Evolutionary conservation across 1,284 basidiomycete genomes (phyloP), one percentile per base, ranked within the genome.

Genomic region (Moniliella sp.): DNA sequence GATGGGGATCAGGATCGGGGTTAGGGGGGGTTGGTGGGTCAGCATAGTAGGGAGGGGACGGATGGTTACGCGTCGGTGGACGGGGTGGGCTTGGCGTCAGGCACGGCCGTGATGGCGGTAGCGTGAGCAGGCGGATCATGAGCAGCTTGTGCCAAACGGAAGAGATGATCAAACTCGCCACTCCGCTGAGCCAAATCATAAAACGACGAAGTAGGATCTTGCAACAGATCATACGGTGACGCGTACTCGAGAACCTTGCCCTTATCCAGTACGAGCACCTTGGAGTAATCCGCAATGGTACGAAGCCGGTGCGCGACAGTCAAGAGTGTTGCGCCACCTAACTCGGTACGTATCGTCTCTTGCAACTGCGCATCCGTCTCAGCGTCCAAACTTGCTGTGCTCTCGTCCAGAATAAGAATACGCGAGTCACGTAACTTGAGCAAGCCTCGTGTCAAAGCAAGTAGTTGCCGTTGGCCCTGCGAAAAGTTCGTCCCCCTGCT

Each of bases 221-320:
- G 57, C 32, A 79, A 65, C 5, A 82, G 65, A 15, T 65, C 65
- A n/a, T 60, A 61, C 0, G 78, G 78, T 29, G 66, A 66, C 46
- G 78, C 80, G 48, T 75, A 83, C 54, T 88, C 82, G 2, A 73
- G 67, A 32, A 91, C 80, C 2, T 68, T 69, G 4, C 69, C 69
- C 4, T 62, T 62, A 36, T 64, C 66, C 7, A 71, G 56, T 3
- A 69, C 67, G 3, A 69, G 48, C 18, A 74, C 70, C 47, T 64
- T 64, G 57, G 67, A 65, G 32, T 65, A 67, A 44, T 68, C 66
- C 44, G 66, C 64, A 36, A 76, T 71, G 2, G 73, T 75, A 30
- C 71, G 68, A 29, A 76, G 64, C 18, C 74, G 63, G 57, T 76
- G 74, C 1, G 74, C 73, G 36, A 75, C 74, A 8, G 65, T 66